Percentiles rank a stretch among this genome's conserved stretches.
Evolutionary conservation across 495 filamentous ascomycete species (phyloP).

Genomic region (Daldinia concentrica): DNA sequence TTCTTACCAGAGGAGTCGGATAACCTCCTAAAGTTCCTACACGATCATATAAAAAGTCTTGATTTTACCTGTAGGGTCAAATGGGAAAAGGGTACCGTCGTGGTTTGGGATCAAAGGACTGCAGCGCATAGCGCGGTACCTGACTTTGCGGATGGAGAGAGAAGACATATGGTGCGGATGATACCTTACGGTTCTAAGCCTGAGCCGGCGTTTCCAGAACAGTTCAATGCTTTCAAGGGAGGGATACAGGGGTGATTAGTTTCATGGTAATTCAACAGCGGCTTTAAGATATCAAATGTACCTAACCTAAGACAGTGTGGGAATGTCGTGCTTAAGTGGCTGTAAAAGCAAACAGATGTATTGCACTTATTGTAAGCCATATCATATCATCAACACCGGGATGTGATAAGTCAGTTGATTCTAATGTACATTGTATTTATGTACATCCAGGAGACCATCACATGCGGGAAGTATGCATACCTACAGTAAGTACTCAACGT

Average conservation of each 20-base stretch:
- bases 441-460: too few species aligned
- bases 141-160: slow-evolving; percentile 31
- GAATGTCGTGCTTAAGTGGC: too few species aligned
- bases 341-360: background rate
- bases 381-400: background rate
- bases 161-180: slow-evolving; percentile 22
- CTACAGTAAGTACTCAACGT: background rate
- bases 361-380: background rate
- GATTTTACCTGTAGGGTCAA: slow-evolving; percentile 68
- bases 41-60: slow-evolving; percentile 67
- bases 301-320: too few species aligned
- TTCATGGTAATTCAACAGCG: too few species aligned
- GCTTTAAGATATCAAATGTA: too few species aligned
- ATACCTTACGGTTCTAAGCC: slow-evolving; percentile 25
- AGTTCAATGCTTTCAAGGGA: background rate
- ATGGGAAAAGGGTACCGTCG: slow-evolving; percentile 66
- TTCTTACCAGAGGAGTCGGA: slow-evolving; percentile 76
- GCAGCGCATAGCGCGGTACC: slow-evolving; percentile 27
- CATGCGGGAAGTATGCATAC: background rate
- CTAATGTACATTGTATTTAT: too few species aligned
- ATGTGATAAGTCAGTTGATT: background rate
- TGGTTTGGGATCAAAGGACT: slow-evolving; percentile 64
- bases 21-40: slow-evolving; percentile 70
- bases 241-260: background rate
- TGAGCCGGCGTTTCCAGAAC: slow-evolving; percentile 30